Conservation (phyloP, 352 stramenopile genomes). For the Thraustochytrium striatum region DNA sequence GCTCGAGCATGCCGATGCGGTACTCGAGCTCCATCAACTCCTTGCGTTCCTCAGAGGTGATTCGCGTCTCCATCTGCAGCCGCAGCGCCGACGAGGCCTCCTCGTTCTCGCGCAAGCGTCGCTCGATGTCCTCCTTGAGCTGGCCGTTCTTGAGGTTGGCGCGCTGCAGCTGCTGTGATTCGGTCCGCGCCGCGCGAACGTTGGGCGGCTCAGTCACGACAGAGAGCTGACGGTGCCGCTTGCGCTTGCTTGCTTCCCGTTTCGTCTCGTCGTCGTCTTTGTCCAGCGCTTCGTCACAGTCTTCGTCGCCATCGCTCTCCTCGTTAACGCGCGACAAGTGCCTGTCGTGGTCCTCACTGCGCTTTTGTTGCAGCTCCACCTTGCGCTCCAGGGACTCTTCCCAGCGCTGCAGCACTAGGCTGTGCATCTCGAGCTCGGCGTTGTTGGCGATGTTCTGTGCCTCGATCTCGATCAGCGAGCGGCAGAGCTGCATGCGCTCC, state of each 20-base stretch:
- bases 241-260: constrained; percentile 47
- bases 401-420: constrained; percentile 57
- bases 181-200: constrained; percentile 24
- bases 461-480: constrained; percentile 70
- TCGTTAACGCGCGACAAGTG: neutral
- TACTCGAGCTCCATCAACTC: constrained; percentile 65
- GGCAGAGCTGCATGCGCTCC: constrained; percentile 71
- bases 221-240: neutral
- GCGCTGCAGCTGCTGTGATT: constrained; percentile 32
- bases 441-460: constrained; percentile 68
- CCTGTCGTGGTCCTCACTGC: neutral
- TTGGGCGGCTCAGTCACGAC: constrained; percentile 41
- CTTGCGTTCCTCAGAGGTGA: constrained; percentile 57
- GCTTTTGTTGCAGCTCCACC: neutral
- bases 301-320: constrained; percentile 52
- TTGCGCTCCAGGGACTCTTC: constrained; percentile 44
- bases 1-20: constrained; percentile 76
- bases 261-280: constrained; percentile 56
- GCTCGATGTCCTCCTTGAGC: constrained; percentile 51
- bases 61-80: constrained; percentile 45
- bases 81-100: constrained; percentile 49
- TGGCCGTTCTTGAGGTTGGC: constrained; percentile 46
- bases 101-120: constrained; percentile 60
- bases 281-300: constrained; percentile 43
- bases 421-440: constrained; percentile 61